These are phyloP conservation scores for Sphaerobolus stellatus DNA, from an alignment of 1,284 basidiomycete genomes.

Conservation along the genomic window DNA sequence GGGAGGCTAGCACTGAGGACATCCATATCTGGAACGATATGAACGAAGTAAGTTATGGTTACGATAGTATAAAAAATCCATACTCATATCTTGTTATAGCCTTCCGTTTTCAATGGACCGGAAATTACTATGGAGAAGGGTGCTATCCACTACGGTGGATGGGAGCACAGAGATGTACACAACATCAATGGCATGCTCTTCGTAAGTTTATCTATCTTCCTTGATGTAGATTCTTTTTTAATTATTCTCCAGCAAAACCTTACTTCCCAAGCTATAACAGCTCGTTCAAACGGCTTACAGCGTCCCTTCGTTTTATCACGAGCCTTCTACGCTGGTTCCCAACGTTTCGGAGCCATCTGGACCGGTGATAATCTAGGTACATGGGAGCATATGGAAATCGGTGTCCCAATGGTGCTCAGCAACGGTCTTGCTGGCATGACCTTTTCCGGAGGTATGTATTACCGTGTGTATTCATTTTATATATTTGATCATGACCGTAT, in stretches of 20 bases:
- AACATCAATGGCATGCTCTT: constrained; percentile 91
- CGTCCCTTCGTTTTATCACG: constrained; percentile 96
- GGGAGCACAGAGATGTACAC: constrained; percentile 97
- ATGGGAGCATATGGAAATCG: constrained; percentile 96
- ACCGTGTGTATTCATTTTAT: background rate
- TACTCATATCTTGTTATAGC: constrained; percentile 46
- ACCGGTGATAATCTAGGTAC: constrained; percentile 97
- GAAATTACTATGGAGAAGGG: constrained; percentile 98
- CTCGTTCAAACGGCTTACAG: constrained; percentile 71
- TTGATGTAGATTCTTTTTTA: constrained; percentile 11
- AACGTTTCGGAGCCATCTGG: constrained; percentile 97
- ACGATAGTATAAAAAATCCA: background rate
- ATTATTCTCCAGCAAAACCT: constrained; percentile 64
- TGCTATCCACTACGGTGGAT: constrained; percentile 86
- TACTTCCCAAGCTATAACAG: constrained; percentile 80
- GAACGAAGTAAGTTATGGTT: constrained; percentile 76
- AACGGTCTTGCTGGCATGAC: constrained; percentile 93
- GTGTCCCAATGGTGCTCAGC: constrained; percentile 91
- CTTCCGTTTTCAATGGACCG: constrained; percentile 96
- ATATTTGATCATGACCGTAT: background rate
- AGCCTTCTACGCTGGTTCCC: constrained; percentile 93
- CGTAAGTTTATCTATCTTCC: constrained; percentile 40
- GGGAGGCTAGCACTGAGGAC: constrained; percentile 75
- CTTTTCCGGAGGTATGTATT: constrained; percentile 80
- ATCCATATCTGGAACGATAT: constrained; percentile 98